Evolutionary conservation across 164 flowering plant species (phyloP).

Genomic region (Warburgia ugandensis): DNA sequence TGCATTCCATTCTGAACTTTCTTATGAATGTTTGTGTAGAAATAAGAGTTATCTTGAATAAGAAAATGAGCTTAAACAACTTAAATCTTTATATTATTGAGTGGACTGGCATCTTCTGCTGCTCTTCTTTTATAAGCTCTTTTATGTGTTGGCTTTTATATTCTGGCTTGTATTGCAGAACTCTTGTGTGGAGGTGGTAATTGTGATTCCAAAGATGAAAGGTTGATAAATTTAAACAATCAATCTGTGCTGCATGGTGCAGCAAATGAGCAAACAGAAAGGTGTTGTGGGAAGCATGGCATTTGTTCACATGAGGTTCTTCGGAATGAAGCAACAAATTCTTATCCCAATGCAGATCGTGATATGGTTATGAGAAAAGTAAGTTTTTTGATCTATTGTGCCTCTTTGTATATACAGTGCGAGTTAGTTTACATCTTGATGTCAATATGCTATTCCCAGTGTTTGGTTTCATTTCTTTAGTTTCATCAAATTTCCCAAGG

Average conservation of each 20-base stretch:
- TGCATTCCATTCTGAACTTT: background rate
- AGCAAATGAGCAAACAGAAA: conserved; percentile 31
- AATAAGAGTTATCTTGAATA: too few relatives aligned
- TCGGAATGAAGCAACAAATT: conserved; percentile 44
- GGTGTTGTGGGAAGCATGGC: conserved; percentile 65
- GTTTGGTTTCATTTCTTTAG: background rate
- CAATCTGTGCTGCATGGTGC: conserved; percentile 13
- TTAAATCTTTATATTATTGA: too few relatives aligned
- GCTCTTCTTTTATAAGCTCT: background rate
- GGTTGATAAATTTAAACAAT: conserved; percentile 16
- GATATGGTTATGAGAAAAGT: conserved; percentile 64
- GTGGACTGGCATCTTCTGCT: too few relatives aligned
- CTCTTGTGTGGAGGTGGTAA: conserved; percentile 22
- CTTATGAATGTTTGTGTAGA: background rate
- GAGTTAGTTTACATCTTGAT: background rate
- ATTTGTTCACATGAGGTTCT: conserved; percentile 90
- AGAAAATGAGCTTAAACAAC: too few relatives aligned
- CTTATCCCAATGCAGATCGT: conserved; percentile 19
- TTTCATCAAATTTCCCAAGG: background rate
- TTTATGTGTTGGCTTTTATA: background rate
- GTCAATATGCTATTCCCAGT: background rate
- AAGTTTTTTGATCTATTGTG: background rate
- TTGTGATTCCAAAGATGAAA: conserved; percentile 22
- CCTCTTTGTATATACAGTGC: background rate
- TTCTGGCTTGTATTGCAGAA: conserved; percentile 25